These are phyloP conservation scores for Helichrysum umbraculigerum DNA, from an alignment of 129 eudicot species.

Conservation along the genomic window DNA sequence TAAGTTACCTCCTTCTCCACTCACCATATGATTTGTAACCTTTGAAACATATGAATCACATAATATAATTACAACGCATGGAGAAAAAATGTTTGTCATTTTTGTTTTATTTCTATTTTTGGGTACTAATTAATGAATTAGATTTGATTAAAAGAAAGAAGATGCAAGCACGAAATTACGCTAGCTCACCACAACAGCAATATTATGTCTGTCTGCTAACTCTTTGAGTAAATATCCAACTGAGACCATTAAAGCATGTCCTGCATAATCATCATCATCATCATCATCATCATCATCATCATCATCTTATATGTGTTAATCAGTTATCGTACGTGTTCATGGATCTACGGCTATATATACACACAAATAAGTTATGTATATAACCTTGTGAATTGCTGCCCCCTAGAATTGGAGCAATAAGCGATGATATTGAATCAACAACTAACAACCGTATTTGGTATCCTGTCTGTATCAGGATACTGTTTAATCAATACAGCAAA, in stretches of 20 bases:
- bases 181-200: slow-evolving; percentile 56
- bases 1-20: slow-evolving; percentile 69
- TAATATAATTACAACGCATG: slow-evolving; percentile 1
- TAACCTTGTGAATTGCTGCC: slow-evolving; percentile 69
- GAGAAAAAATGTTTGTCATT: background rate
- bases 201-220: slow-evolving; percentile 63
- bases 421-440: slow-evolving; percentile 80
- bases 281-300: background rate
- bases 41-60: slow-evolving; percentile 22
- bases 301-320: slow-evolving; percentile 22
- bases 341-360: background rate
- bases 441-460: slow-evolving; percentile 50
- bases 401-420: slow-evolving; percentile 74
- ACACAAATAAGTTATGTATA: background rate
- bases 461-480: slow-evolving; percentile 37
- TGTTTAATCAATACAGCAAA: background rate
- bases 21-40: slow-evolving; percentile 96
- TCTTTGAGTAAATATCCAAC: slow-evolving; percentile 68
- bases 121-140: background rate
- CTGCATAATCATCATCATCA: slow-evolving; percentile 36
- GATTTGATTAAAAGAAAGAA: background rate
- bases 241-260: slow-evolving; percentile 78
- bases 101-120: too few relatives aligned
- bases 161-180: background rate
- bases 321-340: background rate